Conservation (phyloP, 2,329 filamentous ascomycete species). For the Capronia americana region DNA sequence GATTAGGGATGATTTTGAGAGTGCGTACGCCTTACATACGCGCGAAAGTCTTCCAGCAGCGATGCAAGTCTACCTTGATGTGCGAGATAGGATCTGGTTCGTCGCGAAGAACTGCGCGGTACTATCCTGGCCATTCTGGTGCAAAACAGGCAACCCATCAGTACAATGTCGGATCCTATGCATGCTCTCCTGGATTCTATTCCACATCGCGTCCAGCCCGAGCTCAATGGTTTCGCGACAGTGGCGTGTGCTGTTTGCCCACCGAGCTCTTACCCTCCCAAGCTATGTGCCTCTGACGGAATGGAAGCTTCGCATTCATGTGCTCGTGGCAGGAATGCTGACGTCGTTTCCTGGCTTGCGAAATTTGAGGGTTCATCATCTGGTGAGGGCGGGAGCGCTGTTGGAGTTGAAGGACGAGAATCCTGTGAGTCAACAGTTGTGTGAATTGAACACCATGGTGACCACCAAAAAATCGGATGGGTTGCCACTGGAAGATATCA, state of each 20-base stretch:
- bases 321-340: not conserved
- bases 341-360: not conserved
- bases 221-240: not conserved
- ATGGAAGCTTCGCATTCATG: not conserved
- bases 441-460: not conserved
- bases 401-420: not conserved
- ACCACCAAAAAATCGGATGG: not conserved
- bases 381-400: not conserved
- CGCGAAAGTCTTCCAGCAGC: not conserved
- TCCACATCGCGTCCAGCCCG: not conserved
- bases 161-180: not conserved
- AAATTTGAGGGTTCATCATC: not conserved
- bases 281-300: not conserved
- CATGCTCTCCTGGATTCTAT: slow-evolving; percentile 6
- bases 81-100: slow-evolving; percentile 2
- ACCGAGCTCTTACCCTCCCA: not conserved
- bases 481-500: not conserved
- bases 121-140: not conserved
- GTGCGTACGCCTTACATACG: not conserved
- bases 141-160: not conserved
- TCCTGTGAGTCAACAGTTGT: not conserved
- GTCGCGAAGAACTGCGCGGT: not conserved
- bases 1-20: not conserved
- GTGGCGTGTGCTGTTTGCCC: not conserved
- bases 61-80: not conserved